A percentile compares a stretch with the other conserved stretches of the same genome.
phyloP scores from a whole-genome alignment of 176 grass and related monocot genomes.

The Typha latifolia region DNA sequence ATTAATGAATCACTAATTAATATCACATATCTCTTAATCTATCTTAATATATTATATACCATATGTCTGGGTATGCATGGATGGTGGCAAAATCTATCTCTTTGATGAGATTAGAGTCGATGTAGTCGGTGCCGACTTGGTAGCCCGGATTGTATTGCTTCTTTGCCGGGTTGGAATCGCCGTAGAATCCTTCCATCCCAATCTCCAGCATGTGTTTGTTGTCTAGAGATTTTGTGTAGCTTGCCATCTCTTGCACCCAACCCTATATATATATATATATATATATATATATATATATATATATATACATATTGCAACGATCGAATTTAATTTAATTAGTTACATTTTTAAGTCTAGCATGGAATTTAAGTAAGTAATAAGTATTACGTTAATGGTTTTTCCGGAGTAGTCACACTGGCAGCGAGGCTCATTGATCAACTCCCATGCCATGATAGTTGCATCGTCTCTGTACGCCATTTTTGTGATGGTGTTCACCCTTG shows the following conservation, averaged over 20 bases:
- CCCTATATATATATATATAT: constrained; percentile 1
- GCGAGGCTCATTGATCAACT: constrained; percentile 51
- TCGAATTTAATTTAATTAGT: too few species aligned
- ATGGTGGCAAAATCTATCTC: constrained; percentile 53
- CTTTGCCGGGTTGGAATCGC: constrained; percentile 43
- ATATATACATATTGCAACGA: too few species aligned
- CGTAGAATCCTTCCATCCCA: constrained; percentile 47
- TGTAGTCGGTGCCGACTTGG: constrained; percentile 49
- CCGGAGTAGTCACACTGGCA: constrained; percentile 45
- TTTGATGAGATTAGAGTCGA: constrained; percentile 31
- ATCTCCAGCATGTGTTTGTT: constrained; percentile 35
- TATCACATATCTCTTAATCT: background rate
- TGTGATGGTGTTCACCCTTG: constrained; percentile 35
- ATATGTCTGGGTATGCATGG: constrained; percentile 38
- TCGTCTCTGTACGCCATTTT: constrained; percentile 37
- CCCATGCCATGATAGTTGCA: constrained; percentile 46
- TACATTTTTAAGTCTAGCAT: too few species aligned
- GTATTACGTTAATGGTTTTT: constrained; percentile 28
- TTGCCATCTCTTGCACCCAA: constrained; percentile 48
- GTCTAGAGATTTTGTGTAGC: constrained; percentile 32
- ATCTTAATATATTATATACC: constrained; percentile 17
- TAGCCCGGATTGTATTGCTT: constrained; percentile 46
- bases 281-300: background rate
- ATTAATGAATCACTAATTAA: too few species aligned
- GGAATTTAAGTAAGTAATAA: too few species aligned